phyloP scores from a whole-genome alignment of 1,139 yeast species.

The Saccharomyces uvarum region DNA sequence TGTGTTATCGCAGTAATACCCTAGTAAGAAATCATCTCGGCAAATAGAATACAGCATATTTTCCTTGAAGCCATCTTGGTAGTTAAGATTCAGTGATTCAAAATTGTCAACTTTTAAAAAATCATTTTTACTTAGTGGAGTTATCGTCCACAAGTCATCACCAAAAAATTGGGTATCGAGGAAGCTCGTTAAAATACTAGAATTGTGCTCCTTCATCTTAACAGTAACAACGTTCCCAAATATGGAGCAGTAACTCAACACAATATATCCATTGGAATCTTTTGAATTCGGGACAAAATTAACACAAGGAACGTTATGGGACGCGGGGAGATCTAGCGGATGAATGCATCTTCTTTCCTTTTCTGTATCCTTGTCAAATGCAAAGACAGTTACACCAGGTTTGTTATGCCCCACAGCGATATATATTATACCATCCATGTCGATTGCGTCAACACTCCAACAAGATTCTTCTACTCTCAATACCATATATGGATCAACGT shows the following conservation, averaged over 20 bases:
- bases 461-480: conserved; percentile 15
- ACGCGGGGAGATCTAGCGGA: conserved; percentile 11
- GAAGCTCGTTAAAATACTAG: conserved; percentile 2
- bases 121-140: conserved; percentile 14
- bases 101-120: conserved; percentile 18
- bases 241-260: conserved; percentile 16
- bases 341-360: neutral
- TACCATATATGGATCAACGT: conserved; percentile 9
- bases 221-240: conserved; percentile 17
- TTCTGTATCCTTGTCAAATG: conserved; percentile 2
- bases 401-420: conserved; percentile 23
- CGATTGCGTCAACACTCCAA: conserved; percentile 23
- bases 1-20: conserved; percentile 12
- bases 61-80: conserved; percentile 14
- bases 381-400: conserved; percentile 20
- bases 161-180: conserved; percentile 19
- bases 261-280: conserved; percentile 10
- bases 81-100: conserved; percentile 20
- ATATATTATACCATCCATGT: conserved; percentile 5
- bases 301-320: conserved; percentile 17
- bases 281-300: conserved; percentile 12
- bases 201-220: conserved; percentile 2
- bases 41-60: conserved; percentile 14
- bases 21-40: conserved; percentile 19
- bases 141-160: conserved; percentile 16